These are phyloP conservation scores for Davidsoniella eucalypti DNA, from an alignment of 2,329 filamentous ascomycete species.

Conservation along the genomic window DNA sequence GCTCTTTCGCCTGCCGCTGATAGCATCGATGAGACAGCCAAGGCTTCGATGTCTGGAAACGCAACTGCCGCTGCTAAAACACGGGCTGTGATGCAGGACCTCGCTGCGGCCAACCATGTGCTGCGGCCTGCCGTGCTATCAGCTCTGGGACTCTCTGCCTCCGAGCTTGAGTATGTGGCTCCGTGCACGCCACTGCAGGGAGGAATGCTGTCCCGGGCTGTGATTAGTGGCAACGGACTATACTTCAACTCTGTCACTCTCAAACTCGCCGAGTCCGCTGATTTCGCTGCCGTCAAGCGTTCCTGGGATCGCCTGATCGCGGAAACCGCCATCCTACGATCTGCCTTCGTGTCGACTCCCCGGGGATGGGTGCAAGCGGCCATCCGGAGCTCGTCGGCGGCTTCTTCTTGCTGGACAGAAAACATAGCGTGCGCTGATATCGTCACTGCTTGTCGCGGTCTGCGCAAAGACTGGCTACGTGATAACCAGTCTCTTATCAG, in stretches of 20 bases:
- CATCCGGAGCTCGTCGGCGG: conserved; percentile 17
- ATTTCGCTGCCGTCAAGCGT: conserved; percentile 24
- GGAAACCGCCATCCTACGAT: conserved; percentile 49
- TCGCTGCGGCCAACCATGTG: conserved; percentile 48
- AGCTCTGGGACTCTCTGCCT: conserved; percentile 31
- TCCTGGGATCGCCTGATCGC: conserved; percentile 42
- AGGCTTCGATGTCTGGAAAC: too few relatives aligned
- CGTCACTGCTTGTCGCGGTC: too few relatives aligned
- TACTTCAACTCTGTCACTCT: conserved; percentile 71
- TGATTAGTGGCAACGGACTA: conserved; percentile 32
- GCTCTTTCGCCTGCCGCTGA: conserved; percentile 17
- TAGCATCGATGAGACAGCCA: too few relatives aligned
- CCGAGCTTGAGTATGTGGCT: conserved; percentile 52
- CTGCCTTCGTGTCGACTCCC: conserved; percentile 52
- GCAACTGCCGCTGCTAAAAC: background rate
- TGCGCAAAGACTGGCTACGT: too few relatives aligned
- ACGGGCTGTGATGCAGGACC: conserved; percentile 32
- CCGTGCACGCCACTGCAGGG: conserved; percentile 79
- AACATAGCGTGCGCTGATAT: too few relatives aligned
- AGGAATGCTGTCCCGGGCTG: conserved; percentile 61
- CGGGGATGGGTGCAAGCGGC: conserved; percentile 67
- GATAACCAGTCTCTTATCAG: too few relatives aligned
- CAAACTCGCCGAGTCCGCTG: conserved; percentile 30
- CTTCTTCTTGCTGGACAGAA: too few relatives aligned
- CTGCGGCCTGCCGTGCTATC: conserved; percentile 36